Evolutionary conservation across 2,329 filamentous ascomycete genomes (phyloP).

Genomic region (Calonectria pseudoreteaudii): DNA sequence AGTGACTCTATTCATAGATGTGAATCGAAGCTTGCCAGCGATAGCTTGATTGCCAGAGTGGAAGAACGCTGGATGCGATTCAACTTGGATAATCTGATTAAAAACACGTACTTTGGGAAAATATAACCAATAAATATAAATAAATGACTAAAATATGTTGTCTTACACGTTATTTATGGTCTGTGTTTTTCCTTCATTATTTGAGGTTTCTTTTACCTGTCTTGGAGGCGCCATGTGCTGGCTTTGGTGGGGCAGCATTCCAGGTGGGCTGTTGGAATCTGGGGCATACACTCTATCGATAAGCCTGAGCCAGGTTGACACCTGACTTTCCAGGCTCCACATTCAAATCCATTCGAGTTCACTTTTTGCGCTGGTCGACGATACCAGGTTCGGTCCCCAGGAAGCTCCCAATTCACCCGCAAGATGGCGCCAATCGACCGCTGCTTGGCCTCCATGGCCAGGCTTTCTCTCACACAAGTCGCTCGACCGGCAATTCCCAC

Average conservation of each 20-base stretch:
- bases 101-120: too few relatives aligned
- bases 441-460: conserved; percentile 67
- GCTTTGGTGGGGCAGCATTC: background rate
- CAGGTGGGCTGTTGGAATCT: background rate
- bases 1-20: background rate
- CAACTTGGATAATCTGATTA: background rate
- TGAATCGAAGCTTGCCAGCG: background rate
- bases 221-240: background rate
- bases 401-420: conserved; percentile 43
- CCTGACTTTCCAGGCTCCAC: conserved; percentile 39
- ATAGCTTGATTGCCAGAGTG: background rate
- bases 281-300: conserved; percentile 38
- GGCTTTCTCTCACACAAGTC: conserved; percentile 57
- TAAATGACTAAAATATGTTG: background rate
- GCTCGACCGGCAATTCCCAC: conserved; percentile 55
- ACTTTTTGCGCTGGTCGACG: conserved; percentile 41
- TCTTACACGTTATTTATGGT: background rate
- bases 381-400: conserved; percentile 30
- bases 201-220: background rate
- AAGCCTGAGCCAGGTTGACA: conserved; percentile 22
- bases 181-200: background rate
- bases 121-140: too few relatives aligned
- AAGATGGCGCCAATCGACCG: conserved; percentile 65
- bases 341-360: conserved; percentile 28
- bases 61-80: background rate